Evolutionary conservation across 2,329 filamentous ascomycete species (phyloP).

Genomic region (Aspergillus caelatus): DNA sequence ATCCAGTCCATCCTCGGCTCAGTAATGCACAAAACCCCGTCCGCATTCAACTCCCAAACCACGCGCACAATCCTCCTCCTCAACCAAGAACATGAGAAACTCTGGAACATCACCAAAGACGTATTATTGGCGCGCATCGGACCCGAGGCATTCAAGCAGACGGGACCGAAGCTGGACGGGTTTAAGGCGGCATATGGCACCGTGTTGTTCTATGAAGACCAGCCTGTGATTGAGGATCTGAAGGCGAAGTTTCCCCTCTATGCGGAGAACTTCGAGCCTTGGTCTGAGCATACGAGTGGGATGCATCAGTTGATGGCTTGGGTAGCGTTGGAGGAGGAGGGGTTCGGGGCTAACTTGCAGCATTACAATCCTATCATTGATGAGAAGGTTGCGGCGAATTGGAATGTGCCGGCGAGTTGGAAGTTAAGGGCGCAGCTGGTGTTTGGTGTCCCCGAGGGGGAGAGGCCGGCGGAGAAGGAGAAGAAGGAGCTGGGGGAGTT

Average conservation of each 20-base stretch:
- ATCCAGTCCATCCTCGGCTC: conserved; percentile 32
- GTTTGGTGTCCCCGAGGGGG: conserved; percentile 53
- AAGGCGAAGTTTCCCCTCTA: conserved; percentile 57
- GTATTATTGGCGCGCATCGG: conserved; percentile 67
- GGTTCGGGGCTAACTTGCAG: conserved; percentile 81
- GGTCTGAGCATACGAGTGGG: conserved; percentile 71
- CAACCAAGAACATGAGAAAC: conserved; percentile 77
- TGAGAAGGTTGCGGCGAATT: conserved; percentile 65
- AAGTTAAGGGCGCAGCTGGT: conserved; percentile 77
- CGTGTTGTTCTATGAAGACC: conserved; percentile 81
- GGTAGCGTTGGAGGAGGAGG: conserved; percentile 77
- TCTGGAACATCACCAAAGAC: conserved; percentile 69
- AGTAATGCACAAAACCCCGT: conserved; percentile 67
- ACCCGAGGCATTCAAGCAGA: conserved; percentile 47
- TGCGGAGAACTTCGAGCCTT: conserved; percentile 68
- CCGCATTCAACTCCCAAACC: conserved; percentile 80
- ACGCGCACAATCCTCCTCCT: conserved; percentile 75
- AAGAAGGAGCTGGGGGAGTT: conserved; percentile 12
- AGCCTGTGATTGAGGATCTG: conserved; percentile 61
- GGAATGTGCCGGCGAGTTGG: conserved; percentile 71
- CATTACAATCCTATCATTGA: conserved; percentile 88
- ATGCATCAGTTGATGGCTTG: conserved; percentile 74
- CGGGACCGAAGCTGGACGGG: conserved; percentile 36
- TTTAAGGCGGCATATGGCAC: conserved; percentile 78
- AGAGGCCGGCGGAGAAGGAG: conserved; percentile 5